These are phyloP conservation scores for Mallotus japonicus DNA, from an alignment of 441 rosid species.

Conservation along the genomic window DNA sequence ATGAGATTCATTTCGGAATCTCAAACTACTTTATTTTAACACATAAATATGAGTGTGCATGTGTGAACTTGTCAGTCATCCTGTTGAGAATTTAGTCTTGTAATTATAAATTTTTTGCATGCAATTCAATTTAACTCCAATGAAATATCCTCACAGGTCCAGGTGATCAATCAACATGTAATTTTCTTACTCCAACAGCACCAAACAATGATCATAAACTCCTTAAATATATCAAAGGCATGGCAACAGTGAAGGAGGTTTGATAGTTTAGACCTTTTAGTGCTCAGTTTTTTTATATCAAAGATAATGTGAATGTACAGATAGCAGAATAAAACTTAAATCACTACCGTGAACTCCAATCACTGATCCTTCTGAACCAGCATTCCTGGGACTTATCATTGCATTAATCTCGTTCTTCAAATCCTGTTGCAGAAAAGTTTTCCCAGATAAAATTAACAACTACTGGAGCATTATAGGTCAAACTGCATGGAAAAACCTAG, in stretches of 20 bases:
- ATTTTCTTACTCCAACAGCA: not conserved
- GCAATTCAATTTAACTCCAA: not conserved
- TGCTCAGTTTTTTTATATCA: not conserved
- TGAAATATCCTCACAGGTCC: not conserved
- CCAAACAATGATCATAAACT: not conserved
- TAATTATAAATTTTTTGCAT: not conserved
- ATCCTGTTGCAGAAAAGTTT: constrained; percentile 47
- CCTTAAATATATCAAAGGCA: not conserved
- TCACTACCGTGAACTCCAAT: constrained; percentile 69
- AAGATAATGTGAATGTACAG: not conserved
- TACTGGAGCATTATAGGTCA: not conserved
- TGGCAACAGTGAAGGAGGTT: not conserved
- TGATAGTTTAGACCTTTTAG: not conserved
- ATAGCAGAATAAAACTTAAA: not conserved
- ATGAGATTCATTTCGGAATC: not conserved
- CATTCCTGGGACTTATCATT: constrained; percentile 64
- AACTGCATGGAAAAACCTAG: not conserved
- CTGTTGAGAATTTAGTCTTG: not conserved
- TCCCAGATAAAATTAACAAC: not conserved
- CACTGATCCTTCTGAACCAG: constrained; percentile 72
- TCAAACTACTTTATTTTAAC: not conserved
- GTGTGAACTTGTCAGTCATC: not conserved
- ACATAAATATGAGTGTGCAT: no score
- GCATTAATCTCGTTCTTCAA: constrained; percentile 77
- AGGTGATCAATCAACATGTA: not conserved